These are phyloP conservation scores for Umbelopsis ramanniana DNA, from an alignment of 192 early-diverging fungal species.

Conservation along the genomic window DNA sequence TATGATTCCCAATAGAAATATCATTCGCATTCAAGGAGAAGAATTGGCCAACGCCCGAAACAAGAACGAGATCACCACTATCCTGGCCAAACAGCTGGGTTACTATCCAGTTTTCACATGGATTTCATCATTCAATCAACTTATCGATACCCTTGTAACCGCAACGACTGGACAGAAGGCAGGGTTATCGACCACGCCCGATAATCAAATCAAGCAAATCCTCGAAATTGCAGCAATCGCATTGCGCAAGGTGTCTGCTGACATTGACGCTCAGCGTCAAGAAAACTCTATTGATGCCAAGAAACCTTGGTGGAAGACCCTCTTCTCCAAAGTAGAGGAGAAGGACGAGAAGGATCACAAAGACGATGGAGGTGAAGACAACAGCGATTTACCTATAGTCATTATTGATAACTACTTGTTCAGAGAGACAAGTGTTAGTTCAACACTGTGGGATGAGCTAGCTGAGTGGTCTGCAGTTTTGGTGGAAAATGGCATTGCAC, in stretches of 20 bases:
- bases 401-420: constrained; percentile 87
- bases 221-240: constrained; percentile 81
- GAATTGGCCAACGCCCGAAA: constrained; percentile 73
- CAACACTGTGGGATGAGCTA: constrained; percentile 70
- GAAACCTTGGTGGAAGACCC: not conserved
- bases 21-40: constrained; percentile 68
- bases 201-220: constrained; percentile 83
- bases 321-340: constrained; percentile 15
- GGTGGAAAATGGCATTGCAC: constrained; percentile 84
- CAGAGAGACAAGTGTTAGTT: constrained; percentile 65
- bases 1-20: not conserved
- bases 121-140: constrained; percentile 67
- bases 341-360: constrained; percentile 30
- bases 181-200: constrained; percentile 79
- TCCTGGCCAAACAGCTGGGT: constrained; percentile 83
- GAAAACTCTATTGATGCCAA: not conserved
- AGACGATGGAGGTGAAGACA: constrained; percentile 32
- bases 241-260: constrained; percentile 61
- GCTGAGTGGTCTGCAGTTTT: constrained; percentile 85
- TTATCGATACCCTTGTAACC: constrained; percentile 83
- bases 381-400: constrained; percentile 78
- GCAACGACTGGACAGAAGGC: constrained; percentile 92
- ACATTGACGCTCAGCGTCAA: not conserved
- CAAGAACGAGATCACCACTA: constrained; percentile 74
- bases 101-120: constrained; percentile 93